phyloP scores from a whole-genome alignment of 164 flowering plant species.

The Stephania cephalantha region DNA sequence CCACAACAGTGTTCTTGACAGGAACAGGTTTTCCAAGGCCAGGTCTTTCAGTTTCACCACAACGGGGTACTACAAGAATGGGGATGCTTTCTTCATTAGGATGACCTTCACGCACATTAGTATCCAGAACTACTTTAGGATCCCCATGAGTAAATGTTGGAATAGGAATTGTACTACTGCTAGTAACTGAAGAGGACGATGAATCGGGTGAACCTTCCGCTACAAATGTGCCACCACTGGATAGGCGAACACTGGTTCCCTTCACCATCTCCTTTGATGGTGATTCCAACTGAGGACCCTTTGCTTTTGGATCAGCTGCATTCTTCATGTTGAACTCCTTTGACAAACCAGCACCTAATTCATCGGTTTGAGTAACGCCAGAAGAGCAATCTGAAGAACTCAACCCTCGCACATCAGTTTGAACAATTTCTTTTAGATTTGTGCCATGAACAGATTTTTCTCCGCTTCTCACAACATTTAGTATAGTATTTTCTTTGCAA shows the following conservation, averaged over 20 bases:
- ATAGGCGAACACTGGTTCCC: slow-evolving; percentile 7
- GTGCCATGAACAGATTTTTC: slow-evolving; percentile 12
- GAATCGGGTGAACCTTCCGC: slow-evolving; percentile 9
- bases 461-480: slow-evolving; percentile 22
- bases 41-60: slow-evolving; percentile 6
- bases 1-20: slow-evolving; percentile 20
- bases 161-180: slow-evolving; percentile 6
- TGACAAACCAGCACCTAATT: slow-evolving; percentile 6
- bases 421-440: slow-evolving; percentile 18
- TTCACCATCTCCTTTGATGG: slow-evolving; percentile 11
- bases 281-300: slow-evolving; percentile 12
- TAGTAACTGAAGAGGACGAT: slow-evolving; percentile 3
- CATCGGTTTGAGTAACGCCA: slow-evolving; percentile 9
- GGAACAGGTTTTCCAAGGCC: slow-evolving; percentile 5
- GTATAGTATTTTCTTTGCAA: slow-evolving; percentile 30
- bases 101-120: slow-evolving; percentile 2
- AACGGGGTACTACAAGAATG: slow-evolving; percentile 3
- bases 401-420: slow-evolving; percentile 25
- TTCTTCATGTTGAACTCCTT: slow-evolving; percentile 18
- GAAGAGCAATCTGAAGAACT: slow-evolving; percentile 16
- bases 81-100: slow-evolving; percentile 12
- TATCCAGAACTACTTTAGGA: slow-evolving; percentile 7
- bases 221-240: not conserved
- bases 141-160: not conserved
- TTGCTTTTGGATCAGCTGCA: slow-evolving; percentile 13